Evolutionary conservation across 768 basidiomycete genomes (phyloP).

Genomic region (Cubamyces lactineus): DNA sequence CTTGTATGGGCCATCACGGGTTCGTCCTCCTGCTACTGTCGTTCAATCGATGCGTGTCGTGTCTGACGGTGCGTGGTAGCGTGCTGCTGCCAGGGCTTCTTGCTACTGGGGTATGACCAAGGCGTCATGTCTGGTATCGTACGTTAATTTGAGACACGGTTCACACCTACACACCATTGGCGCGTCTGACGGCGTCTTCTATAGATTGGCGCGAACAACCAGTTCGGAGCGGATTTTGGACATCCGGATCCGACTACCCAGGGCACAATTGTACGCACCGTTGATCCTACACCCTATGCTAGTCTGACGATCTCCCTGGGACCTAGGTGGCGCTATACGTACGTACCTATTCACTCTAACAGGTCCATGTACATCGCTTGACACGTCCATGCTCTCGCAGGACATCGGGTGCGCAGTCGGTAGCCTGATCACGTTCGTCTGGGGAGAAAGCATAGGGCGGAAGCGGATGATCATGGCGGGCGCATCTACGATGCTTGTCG

Average conservation of each 20-base stretch:
- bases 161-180: background rate
- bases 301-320: background rate
- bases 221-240: slow-evolving; percentile 43
- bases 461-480: slow-evolving; percentile 46
- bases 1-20: slow-evolving; percentile 46
- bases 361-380: background rate
- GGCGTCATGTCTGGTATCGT: slow-evolving; percentile 49
- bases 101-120: slow-evolving; percentile 44
- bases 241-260: slow-evolving; percentile 42
- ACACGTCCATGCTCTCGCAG: slow-evolving; percentile 23
- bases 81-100: slow-evolving; percentile 46
- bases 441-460: slow-evolving; percentile 42
- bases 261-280: slow-evolving; percentile 41
- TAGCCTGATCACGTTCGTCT: slow-evolving; percentile 42
- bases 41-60: background rate
- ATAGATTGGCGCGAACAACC: slow-evolving; percentile 46
- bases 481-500: slow-evolving; percentile 42
- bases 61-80: slow-evolving; percentile 28
- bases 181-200: too few relatives aligned
- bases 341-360: slow-evolving; percentile 4
- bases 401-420: slow-evolving; percentile 46
- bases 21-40: slow-evolving; percentile 20
- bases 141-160: background rate
- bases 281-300: background rate
- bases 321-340: slow-evolving; percentile 41